phyloP scores from a whole-genome alignment of 2,329 filamentous ascomycete genomes.

The Leptographium galeiforme region DNA sequence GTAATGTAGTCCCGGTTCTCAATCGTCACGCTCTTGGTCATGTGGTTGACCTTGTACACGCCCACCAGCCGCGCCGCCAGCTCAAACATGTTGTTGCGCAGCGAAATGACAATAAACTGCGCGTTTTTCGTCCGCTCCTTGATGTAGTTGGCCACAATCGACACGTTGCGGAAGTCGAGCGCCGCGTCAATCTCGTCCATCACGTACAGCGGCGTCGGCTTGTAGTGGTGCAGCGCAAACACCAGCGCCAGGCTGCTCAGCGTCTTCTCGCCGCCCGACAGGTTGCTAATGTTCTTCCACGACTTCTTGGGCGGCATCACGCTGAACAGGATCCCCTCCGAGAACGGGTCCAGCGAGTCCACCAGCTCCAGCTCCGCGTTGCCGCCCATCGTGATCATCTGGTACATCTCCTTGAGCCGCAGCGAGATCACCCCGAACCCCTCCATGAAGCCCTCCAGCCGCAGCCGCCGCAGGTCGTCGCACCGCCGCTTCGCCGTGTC shows the following conservation, averaged over 20 bases:
- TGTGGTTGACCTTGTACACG: conserved; percentile 99
- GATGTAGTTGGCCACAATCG: conserved; percentile 97
- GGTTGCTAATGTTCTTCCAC: conserved; percentile 97
- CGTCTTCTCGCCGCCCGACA: conserved; percentile 95
- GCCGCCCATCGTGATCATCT: conserved; percentile 99
- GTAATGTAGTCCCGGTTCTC: conserved; percentile 69
- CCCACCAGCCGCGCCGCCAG: conserved; percentile 88
- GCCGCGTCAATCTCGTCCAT: conserved; percentile 99
- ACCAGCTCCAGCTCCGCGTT: conserved; percentile 96
- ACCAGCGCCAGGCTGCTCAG: conserved; percentile 84
- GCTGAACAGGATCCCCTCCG: conserved; percentile 89
- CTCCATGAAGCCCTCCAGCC: conserved; percentile 95
- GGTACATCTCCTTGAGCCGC: conserved; percentile 97
- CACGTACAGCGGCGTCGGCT: conserved; percentile 92
- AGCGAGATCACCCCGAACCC: conserved; percentile 90
- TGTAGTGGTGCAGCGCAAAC: conserved; percentile 97
- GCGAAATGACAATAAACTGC: conserved; percentile 95
- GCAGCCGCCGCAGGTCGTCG: conserved; percentile 79
- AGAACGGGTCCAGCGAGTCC: conserved; percentile 90
- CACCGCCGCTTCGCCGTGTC: conserved; percentile 85
- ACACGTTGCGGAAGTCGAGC: conserved; percentile 94
- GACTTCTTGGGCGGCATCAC: conserved; percentile 99
- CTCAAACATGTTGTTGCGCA: conserved; percentile 99
- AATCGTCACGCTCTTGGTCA: conserved; percentile 86
- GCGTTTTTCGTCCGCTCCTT: conserved; percentile 99